These are phyloP conservation scores for Pythium pyrilobum DNA, from an alignment of 352 stramenopile genomes.

Conservation along the genomic window DNA sequence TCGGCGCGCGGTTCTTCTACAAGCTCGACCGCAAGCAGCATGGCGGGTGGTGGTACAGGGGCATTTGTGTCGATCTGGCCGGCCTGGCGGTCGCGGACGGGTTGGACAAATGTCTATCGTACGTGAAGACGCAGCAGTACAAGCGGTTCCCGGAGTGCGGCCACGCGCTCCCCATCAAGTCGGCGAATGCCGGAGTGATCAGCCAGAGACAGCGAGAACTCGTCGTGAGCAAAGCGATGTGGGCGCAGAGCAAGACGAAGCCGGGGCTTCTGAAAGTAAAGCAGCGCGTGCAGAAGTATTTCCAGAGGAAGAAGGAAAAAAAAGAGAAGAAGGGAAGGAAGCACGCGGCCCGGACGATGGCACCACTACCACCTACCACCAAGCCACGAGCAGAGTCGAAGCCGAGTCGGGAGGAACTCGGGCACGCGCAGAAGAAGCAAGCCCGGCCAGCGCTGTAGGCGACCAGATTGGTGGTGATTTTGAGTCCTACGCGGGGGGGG, in stretches of 20 bases:
- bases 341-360: neutral
- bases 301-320: neutral
- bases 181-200: slow-evolving; percentile 25
- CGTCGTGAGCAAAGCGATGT: slow-evolving; percentile 10
- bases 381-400: neutral
- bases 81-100: slow-evolving; percentile 12
- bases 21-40: slow-evolving; percentile 35
- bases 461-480: too few relatives aligned
- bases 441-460: too few relatives aligned
- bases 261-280: neutral
- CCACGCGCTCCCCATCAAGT: slow-evolving; percentile 27
- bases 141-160: slow-evolving; percentile 44
- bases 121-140: slow-evolving; percentile 26
- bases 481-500: too few relatives aligned
- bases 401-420: neutral
- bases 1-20: slow-evolving; percentile 43
- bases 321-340: slow-evolving; percentile 4
- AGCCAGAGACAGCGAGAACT: neutral
- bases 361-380: neutral
- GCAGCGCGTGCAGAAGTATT: neutral
- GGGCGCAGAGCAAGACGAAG: neutral
- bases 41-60: slow-evolving; percentile 52
- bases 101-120: slow-evolving; percentile 26
- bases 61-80: slow-evolving; percentile 25
- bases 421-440: neutral